Conservation (phyloP, 768 basidiomycete species). For the Amyloporia xantha region DNA sequence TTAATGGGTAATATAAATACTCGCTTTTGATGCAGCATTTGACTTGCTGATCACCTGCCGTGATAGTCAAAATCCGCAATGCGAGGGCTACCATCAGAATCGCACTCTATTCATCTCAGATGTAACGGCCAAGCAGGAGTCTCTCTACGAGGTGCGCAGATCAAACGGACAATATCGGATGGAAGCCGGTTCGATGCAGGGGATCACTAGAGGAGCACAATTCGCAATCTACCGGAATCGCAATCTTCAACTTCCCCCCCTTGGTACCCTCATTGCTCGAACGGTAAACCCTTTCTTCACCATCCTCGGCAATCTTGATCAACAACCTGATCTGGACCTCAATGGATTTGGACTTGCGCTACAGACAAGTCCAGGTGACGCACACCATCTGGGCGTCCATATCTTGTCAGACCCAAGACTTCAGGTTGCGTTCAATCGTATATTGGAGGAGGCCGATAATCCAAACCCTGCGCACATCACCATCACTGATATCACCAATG, state of each 20-base stretch:
- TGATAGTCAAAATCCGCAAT: conserved; percentile 24
- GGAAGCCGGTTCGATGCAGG: conserved; percentile 22
- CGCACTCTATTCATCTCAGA: conserved; percentile 22
- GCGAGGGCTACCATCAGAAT: conserved; percentile 19
- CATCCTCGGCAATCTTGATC: no score
- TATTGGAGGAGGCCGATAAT: not conserved
- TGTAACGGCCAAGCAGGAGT: conserved; percentile 6
- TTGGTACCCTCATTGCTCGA: not conserved
- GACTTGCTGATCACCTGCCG: no score
- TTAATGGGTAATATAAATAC: not conserved
- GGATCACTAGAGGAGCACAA: conserved; percentile 13
- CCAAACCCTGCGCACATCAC: not conserved
- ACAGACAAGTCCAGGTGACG: not conserved
- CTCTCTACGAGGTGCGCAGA: conserved; percentile 2
- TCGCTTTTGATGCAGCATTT: not conserved
- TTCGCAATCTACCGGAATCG: conserved; percentile 21
- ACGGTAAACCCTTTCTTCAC: not conserved
- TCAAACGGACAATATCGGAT: conserved; percentile 13
- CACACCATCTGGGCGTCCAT: not conserved
- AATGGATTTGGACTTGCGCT: not conserved
- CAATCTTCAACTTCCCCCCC: no score
- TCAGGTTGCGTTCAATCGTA: not conserved
- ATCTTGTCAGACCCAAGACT: not conserved
- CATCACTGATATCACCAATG: not conserved
- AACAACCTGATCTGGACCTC: not conserved